Percentiles rank a stretch among this genome's conserved stretches.
Conservation (phyloP, 164 flowering plant genomes). For the Protea cynaroides region DNA sequence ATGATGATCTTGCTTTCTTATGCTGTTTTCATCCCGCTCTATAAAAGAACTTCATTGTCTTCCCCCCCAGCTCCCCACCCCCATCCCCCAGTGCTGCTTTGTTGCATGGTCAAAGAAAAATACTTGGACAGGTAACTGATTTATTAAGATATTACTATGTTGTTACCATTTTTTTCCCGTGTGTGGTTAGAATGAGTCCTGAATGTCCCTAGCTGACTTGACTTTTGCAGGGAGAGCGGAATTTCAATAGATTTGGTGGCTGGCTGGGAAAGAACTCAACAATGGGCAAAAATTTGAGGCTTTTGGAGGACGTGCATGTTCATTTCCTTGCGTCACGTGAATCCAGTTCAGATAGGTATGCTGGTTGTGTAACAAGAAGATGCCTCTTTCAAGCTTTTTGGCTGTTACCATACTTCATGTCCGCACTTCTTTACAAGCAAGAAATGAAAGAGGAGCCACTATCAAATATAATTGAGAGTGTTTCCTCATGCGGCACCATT, state of each 20-base stretch:
- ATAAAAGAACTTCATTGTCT: no score
- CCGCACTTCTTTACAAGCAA: no score
- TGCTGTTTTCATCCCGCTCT: background rate
- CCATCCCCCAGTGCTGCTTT: slow-evolving; percentile 88
- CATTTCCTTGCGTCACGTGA: slow-evolving; percentile 89
- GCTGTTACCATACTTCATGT: no score
- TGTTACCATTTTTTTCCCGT: no score
- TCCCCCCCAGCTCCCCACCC: no score
- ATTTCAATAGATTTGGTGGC: slow-evolving; percentile 93
- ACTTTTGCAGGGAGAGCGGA: slow-evolving; percentile 77
- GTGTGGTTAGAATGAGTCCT: background rate
- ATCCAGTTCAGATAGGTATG: slow-evolving; percentile 65
- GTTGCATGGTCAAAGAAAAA: slow-evolving; percentile 86
- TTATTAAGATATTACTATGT: no score
- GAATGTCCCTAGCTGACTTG: background rate
- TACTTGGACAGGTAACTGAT: slow-evolving; percentile 48
- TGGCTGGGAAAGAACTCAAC: slow-evolving; percentile 99
- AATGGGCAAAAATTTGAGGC: slow-evolving; percentile 76
- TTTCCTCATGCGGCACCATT: no score
- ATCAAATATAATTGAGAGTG: no score
- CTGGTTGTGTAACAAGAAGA: background rate
- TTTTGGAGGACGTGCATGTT: slow-evolving; percentile 84
- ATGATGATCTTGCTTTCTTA: background rate
- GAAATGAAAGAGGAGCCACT: no score
- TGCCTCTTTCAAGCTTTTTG: no score